Base-by-base conservation (phyloP, 768 basidiomycete species). In the Boletales sp. region DNA sequence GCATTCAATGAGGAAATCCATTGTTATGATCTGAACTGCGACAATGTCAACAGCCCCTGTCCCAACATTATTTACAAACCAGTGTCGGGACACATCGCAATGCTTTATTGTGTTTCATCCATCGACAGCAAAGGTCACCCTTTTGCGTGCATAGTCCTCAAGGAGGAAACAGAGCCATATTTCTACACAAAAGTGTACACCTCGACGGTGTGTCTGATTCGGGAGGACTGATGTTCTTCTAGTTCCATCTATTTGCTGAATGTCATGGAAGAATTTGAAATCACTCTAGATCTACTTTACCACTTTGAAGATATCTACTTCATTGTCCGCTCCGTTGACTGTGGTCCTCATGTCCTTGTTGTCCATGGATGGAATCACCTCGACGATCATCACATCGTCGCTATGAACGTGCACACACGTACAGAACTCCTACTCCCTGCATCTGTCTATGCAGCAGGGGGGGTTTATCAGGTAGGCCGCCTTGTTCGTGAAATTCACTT, bases 281-380 rank as follows among this genome's bases (percentile, higher is more conserved):
- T 51, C 10, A 33, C 49, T 10, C 36, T 60, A 36, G 46, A 54
- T 14, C 59, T 58, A 32, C 41, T 60, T 45, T 15, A 49, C 28
- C 56, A 58, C 12, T 51, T 51, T 15, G 44, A 58, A 44, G 10
- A 43, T 17, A 5, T 10, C 5, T 7, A 14, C 14, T 51, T 49
- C 21, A 13, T 15, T 15, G 8, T 54, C 25, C 11, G 35, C 1
- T 0, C 3, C 12, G 46, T 60, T 12, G 10, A 32, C 14, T 48
- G 61, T 40, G 59, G 58, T 35, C 55, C 58, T 14, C 54, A 51
- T 19, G 43, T 49, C 18, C 36, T 60, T 17, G 34, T 41, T 18
- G 21, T 59, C n/a, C 45, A 42, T 6, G 36, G 45, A 8, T 17
- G 6, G 8, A 10, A 5, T 2, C 0, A n/a, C 2, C 19, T n/a